phyloP scores from a whole-genome alignment of 768 basidiomycete genomes.

The Mycena haematopus region DNA sequence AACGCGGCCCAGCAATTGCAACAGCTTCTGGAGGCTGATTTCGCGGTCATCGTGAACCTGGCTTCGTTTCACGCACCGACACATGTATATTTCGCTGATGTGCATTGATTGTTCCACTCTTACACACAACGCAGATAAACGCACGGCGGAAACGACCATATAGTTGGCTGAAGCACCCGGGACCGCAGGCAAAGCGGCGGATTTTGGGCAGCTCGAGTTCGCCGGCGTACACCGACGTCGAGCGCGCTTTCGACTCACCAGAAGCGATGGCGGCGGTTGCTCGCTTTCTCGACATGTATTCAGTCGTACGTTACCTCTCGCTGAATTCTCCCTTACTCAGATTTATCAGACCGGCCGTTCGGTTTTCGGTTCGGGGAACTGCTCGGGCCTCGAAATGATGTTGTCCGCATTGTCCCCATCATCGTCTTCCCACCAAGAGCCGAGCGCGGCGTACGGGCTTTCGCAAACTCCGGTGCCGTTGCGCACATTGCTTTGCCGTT shows the following conservation, averaged over 20 bases:
- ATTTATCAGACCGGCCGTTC: slow-evolving; percentile 14
- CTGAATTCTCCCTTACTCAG: neutral
- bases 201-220: slow-evolving; percentile 10
- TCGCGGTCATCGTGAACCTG: slow-evolving; percentile 21
- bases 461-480: neutral
- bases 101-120: neutral
- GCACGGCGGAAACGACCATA: slow-evolving; percentile 3
- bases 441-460: neutral
- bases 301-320: neutral
- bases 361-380: neutral
- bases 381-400: slow-evolving; percentile 15
- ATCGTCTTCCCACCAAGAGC: neutral
- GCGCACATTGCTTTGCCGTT: slow-evolving; percentile 25
- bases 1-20: slow-evolving; percentile 18
- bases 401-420: neutral
- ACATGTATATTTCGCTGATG: neutral
- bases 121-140: neutral
- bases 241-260: neutral
- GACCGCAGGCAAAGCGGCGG: neutral
- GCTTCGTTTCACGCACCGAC: slow-evolving; percentile 7
- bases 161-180: neutral
- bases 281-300: slow-evolving; percentile 17
- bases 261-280: slow-evolving; percentile 12
- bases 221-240: neutral
- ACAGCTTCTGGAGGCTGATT: slow-evolving; percentile 22